Base-by-base conservation (phyloP, 2,329 filamentous ascomycete species). In the Penicillium sp. region DNA sequence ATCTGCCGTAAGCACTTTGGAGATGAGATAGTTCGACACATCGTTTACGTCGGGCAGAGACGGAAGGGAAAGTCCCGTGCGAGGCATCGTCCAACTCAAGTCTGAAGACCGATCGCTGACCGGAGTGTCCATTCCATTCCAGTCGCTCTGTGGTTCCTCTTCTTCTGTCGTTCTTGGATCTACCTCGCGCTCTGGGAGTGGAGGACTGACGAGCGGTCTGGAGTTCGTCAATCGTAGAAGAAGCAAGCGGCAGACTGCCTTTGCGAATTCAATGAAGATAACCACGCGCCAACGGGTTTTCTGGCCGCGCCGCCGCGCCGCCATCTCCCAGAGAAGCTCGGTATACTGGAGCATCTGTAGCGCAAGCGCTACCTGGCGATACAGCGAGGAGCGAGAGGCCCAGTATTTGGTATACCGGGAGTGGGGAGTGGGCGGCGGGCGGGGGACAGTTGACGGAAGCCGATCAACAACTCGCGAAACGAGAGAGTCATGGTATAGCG, bases 311-410 rank as follows among this genome's bases (percentile, higher is more conserved):
- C 93, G 83, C 75, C 96, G 95, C 29, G 92, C 92, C 29, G 89
- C 85, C 94, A 99, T 99, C 72, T 99, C 94, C 83, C 93, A 94
- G n/a, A 99, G 77, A 31, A 99, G 79, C 75, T 99, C 91, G 0
- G 92, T 96, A 70, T 97, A 97, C 63, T 94, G 89, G 27, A 97
- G 89, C 76, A 96, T 88, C 70, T 96, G 91, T 46, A 99, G 78
- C 5, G 91, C 79, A 60, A 92, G 82, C 39, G 93, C 92, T 52
- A 95, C 85, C 56, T 89, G 84, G 56, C 87, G 85, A 73, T 99
- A 99, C 10, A 90, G 80, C 5, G 82, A 79, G 65, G 83, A 86
- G 52, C 80, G 79, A 46, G 80, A 76, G 18, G 80, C 79, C 81
- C 84, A 87, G 70, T 85, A 86, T 59, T 80, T 80, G 37, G 85